These are phyloP conservation scores for Coccomyxa sp. DNA, from an alignment of 139 green algal species.

Conservation along the genomic window DNA sequence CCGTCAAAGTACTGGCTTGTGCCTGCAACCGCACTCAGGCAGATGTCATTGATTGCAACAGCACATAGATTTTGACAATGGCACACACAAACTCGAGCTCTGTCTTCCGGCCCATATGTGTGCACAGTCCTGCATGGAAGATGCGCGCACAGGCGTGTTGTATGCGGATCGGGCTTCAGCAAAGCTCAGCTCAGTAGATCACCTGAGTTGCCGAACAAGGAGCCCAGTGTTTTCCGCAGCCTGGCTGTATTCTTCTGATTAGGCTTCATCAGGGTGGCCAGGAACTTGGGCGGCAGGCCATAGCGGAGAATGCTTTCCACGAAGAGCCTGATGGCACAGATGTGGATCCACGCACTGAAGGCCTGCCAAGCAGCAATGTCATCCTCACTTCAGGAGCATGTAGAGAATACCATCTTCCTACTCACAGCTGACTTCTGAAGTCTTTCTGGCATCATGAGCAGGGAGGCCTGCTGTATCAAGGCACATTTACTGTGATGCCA, in stretches of 20 bases:
- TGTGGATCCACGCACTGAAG: slow-evolving; percentile 89
- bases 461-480: too few relatives aligned
- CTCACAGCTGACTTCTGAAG: too few relatives aligned
- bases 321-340: slow-evolving; percentile 89
- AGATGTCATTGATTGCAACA: too few relatives aligned
- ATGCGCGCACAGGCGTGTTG: background rate
- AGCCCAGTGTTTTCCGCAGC: slow-evolving; percentile 59
- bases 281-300: slow-evolving; percentile 86
- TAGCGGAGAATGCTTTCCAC: slow-evolving; percentile 97
- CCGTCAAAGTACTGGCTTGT: slow-evolving; percentile 31
- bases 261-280: slow-evolving; percentile 73
- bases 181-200: too few relatives aligned
- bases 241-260: slow-evolving; percentile 52
- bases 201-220: slow-evolving; percentile 32
- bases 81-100: too few relatives aligned
- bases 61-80: background rate
- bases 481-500: too few relatives aligned
- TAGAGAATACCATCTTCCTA: too few relatives aligned
- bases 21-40: slow-evolving; percentile 11
- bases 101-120: too few relatives aligned
- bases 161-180: background rate
- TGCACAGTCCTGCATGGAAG: background rate
- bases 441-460: too few relatives aligned
- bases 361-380: slow-evolving; percentile 39
- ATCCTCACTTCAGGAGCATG: too few relatives aligned